These are phyloP conservation scores for Pseudocercospora crystallina DNA, from an alignment of 2,329 filamentous ascomycete genomes.

Conservation along the genomic window DNA sequence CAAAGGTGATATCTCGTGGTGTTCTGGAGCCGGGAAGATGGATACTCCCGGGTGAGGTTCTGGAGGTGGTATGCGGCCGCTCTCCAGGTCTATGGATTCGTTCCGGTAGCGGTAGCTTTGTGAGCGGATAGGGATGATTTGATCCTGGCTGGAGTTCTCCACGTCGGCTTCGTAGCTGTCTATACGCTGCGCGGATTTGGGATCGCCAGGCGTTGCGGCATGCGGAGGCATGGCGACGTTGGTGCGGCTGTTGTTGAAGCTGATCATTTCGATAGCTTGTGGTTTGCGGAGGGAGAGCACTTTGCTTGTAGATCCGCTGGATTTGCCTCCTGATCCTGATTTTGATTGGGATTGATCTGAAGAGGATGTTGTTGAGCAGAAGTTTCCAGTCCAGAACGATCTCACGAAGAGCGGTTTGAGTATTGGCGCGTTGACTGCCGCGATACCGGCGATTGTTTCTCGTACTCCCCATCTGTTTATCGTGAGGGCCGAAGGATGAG, in stretches of 20 bases:
- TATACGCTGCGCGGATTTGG: too few species aligned
- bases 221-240: background rate
- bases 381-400: constrained; percentile 32
- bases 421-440: constrained; percentile 39
- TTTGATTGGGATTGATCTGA: background rate
- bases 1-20: too few species aligned
- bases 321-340: constrained; percentile 5
- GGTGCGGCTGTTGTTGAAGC: background rate
- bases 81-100: too few species aligned
- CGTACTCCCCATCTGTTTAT: constrained; percentile 42
- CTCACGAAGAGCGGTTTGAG: constrained; percentile 32
- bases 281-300: constrained; percentile 6
- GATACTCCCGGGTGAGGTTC: too few species aligned
- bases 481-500: constrained; percentile 32
- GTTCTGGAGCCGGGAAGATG: too few species aligned
- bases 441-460: constrained; percentile 39
- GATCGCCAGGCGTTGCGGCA: background rate
- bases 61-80: too few species aligned
- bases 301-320: constrained; percentile 11
- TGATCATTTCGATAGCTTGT: constrained; percentile 5
- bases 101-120: too few species aligned
- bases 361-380: background rate
- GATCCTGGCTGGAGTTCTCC: too few species aligned
- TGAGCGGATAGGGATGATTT: too few species aligned
- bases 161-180: too few species aligned